Conservation (phyloP, 2,329 filamentous ascomycete species). For the Aaosphaeria arxii region DNA sequence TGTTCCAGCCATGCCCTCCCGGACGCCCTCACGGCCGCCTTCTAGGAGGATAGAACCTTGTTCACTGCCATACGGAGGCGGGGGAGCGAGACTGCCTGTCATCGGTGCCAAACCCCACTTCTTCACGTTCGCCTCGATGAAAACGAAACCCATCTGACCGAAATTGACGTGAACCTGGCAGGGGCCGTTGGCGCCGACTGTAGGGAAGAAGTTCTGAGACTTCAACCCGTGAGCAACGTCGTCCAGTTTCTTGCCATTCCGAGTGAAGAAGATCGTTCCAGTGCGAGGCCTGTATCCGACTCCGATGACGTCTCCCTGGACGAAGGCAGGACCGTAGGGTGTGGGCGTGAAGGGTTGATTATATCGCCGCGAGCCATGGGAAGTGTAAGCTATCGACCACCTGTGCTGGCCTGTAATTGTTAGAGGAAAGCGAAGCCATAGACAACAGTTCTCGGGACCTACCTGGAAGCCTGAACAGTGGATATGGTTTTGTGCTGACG, state of each 20-base stretch:
- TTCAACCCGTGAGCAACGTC: conserved; percentile 92
- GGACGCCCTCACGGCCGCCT: conserved; percentile 60
- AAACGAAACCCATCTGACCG: conserved; percentile 95
- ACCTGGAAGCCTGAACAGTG: conserved; percentile 91
- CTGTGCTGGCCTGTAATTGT: conserved; percentile 74
- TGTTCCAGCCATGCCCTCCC: conserved; percentile 50
- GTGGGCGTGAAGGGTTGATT: conserved; percentile 87
- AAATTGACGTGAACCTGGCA: conserved; percentile 95
- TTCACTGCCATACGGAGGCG: conserved; percentile 94
- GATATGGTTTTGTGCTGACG: conserved; percentile 95
- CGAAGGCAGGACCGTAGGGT: conserved; percentile 76
- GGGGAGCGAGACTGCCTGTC: conserved; percentile 90
- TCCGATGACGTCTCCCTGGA: conserved; percentile 94
- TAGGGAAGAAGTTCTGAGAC: conserved; percentile 94
- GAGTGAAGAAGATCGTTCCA: conserved; percentile 94
- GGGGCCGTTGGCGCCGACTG: conserved; percentile 92
- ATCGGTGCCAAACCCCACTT: conserved; percentile 98
- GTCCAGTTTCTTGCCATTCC: conserved; percentile 95
- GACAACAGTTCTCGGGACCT: conserved; percentile 30
- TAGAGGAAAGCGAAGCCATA: conserved; percentile 5
- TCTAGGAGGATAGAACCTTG: conserved; percentile 95
- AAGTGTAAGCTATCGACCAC: conserved; percentile 87
- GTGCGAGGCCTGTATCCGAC: conserved; percentile 93
- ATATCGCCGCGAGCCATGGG: conserved; percentile 78
- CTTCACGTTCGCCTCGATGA: conserved; percentile 99